Evolutionary conservation across 2,329 filamentous ascomycete genomes (phyloP).

Genomic region (Pseudomassariella vexata): DNA sequence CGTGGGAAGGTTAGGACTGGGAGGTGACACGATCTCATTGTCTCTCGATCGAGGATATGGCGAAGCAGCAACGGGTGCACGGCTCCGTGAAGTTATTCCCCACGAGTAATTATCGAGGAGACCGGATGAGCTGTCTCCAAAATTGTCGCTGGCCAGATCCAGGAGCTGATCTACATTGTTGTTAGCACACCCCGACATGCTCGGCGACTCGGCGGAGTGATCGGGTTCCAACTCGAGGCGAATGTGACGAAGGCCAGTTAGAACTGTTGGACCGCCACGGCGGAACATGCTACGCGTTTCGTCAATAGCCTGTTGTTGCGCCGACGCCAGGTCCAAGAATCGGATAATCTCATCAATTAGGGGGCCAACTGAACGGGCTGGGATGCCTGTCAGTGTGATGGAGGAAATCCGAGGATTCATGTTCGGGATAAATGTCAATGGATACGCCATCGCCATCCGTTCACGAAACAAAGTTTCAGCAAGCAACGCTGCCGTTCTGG

Average conservation of each 20-base stretch:
- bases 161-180: conserved; percentile 38
- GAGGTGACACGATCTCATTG: neutral
- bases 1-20: no score
- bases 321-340: conserved; percentile 40
- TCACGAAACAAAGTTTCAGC: conserved; percentile 39
- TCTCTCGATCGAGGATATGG: conserved; percentile 1
- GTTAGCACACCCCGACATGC: conserved; percentile 24
- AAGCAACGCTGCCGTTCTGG: conserved; percentile 29
- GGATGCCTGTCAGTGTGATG: conserved; percentile 48
- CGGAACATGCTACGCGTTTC: conserved; percentile 15
- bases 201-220: conserved; percentile 26
- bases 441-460: conserved; percentile 39
- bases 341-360: conserved; percentile 39
- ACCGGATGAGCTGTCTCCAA: conserved; percentile 23
- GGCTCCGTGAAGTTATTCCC: conserved; percentile 11
- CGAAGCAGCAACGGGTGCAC: neutral
- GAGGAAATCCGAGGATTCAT: conserved; percentile 50
- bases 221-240: conserved; percentile 48
- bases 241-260: conserved; percentile 48
- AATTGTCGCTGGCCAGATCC: conserved; percentile 29
- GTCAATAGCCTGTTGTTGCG: conserved; percentile 43
- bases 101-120: conserved; percentile 34
- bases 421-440: conserved; percentile 44
- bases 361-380: conserved; percentile 45
- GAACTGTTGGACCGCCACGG: conserved; percentile 33